Evolutionary conservation across 2,329 filamentous ascomycete species (phyloP).

Genomic region (Ophiostoma triangulosporum): DNA sequence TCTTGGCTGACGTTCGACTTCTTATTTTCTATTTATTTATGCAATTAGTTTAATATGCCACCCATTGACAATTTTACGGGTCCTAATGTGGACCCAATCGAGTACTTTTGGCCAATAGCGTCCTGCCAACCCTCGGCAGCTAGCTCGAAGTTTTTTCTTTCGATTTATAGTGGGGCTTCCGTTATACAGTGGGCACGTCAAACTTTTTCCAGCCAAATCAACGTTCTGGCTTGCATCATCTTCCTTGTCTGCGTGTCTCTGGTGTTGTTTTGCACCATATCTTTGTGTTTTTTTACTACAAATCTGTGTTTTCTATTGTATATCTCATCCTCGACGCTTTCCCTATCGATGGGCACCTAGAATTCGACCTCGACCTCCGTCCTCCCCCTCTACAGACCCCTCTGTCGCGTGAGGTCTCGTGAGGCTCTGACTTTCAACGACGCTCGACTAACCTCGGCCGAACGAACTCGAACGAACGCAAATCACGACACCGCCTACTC

Average conservation of each 20-base stretch:
- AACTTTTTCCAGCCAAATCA: slow-evolving; percentile 1
- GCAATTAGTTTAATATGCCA: neutral
- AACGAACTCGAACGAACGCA: neutral
- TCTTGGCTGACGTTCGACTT: neutral
- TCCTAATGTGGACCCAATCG: neutral
- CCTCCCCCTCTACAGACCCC: neutral
- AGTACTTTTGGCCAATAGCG: neutral
- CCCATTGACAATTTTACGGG: neutral
- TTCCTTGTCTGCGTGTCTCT: neutral
- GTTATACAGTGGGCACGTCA: neutral
- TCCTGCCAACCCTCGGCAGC: neutral
- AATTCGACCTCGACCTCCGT: neutral
- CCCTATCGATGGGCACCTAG: neutral
- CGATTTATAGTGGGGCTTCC: neutral
- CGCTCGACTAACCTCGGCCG: neutral
- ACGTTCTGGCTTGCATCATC: neutral
- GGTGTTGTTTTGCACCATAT: neutral
- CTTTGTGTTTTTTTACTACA: neutral
- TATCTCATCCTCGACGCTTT: neutral
- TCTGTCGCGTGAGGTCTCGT: neutral
- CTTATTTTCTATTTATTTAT: slow-evolving; percentile 4
- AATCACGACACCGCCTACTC: neutral
- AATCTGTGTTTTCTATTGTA: neutral
- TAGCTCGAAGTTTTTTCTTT: neutral
- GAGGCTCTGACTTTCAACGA: neutral